Evolutionary conservation across 139 green algal genomes (phyloP), one percentile per base, ranked within the genome.

Genomic region (Pleodorina starrii): DNA sequence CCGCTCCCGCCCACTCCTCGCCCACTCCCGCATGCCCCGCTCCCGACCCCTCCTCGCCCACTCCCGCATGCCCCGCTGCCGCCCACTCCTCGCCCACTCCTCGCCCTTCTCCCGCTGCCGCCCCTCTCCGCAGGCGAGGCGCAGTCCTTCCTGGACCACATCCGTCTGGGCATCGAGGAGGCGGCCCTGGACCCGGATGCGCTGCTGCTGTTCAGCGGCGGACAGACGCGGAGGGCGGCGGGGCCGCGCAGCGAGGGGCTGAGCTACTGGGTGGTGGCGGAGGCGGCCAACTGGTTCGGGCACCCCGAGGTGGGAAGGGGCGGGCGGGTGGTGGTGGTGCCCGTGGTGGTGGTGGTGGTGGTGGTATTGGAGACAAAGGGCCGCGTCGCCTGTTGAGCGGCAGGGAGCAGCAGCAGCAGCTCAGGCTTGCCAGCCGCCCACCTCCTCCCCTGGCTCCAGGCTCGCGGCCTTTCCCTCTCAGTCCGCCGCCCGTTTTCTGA

Each of bases 81-180:
- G 17, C 50, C 14, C 50, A 60, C n/a, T n/a, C n/a, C n/a, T n/a
- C n/a, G n/a, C n/a, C 9, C 54, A 66, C 3, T 66, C 2, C 25
- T 66, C 29, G 5, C 54, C 54, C 54, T 32, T 66, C 54, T 2
- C 54, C 29, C 29, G 5, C 54, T 66, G 54, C 54, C 54, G 54
- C 23, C 27, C n/a, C n/a, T n/a, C n/a, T n/a, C n/a, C 11, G 69
- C 91, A 57, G 96, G 97, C 2, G 94, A 98, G 84, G 95, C 94
- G 1, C 77, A 96, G 32, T 95, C 90, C 9, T 98, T 99, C 46
- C 43, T 99, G 66, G 89, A 98, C 72, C 97, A 99, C 90, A 98
- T 99, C 38, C 73, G 92, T 51, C 73, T 97, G 63, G 97, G 97
- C 38, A 93, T 99, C 14, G 63, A 90, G 51, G 90, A 94, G 87